Conservation (phyloP, 2,329 filamentous ascomycete genomes). For the Alternaria hordeiaustralica region DNA sequence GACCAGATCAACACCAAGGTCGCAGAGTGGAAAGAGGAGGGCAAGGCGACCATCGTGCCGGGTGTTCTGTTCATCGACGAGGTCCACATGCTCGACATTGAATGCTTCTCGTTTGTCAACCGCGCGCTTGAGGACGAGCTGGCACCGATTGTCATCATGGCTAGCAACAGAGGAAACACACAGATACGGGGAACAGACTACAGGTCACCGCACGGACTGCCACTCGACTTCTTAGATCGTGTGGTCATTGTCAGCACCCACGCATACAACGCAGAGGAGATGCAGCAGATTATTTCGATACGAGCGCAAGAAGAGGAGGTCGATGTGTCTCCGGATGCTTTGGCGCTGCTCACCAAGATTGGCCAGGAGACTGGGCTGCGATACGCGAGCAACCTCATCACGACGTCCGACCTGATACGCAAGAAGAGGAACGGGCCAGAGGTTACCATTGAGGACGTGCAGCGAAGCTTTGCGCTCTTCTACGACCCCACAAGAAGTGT, state of each 20-base stretch:
- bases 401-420: slow-evolving; percentile 85
- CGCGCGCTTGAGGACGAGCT: slow-evolving; percentile 93
- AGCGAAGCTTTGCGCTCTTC: slow-evolving; percentile 92
- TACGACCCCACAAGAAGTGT: slow-evolving; percentile 89
- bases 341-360: slow-evolving; percentile 94
- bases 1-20: slow-evolving; percentile 99
- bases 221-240: slow-evolving; percentile 93
- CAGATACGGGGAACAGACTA: slow-evolving; percentile 94
- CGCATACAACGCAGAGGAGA: slow-evolving; percentile 80
- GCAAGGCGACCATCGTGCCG: slow-evolving; percentile 97
- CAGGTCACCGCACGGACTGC: slow-evolving; percentile 88
- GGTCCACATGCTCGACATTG: slow-evolving; percentile 99
- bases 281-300: slow-evolving; percentile 90
- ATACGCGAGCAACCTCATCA: slow-evolving; percentile 98
- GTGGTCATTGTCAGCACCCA: slow-evolving; percentile 97
- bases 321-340: slow-evolving; percentile 85
- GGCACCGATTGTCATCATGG: slow-evolving; percentile 98
- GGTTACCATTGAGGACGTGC: slow-evolving; percentile 85
- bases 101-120: slow-evolving; percentile 99
- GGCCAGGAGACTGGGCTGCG: slow-evolving; percentile 89
- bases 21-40: slow-evolving; percentile 98
- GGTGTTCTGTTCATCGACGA: slow-evolving; percentile 98
- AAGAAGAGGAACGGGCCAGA: slow-evolving; percentile 86
- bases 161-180: slow-evolving; percentile 91
- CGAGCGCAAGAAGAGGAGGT: slow-evolving; percentile 96